Percentiles rank a stretch among this genome's conserved stretches.
phyloP scores from a whole-genome alignment of 108 stramenopile genomes.

The Chaetoceros muelleri region DNA sequence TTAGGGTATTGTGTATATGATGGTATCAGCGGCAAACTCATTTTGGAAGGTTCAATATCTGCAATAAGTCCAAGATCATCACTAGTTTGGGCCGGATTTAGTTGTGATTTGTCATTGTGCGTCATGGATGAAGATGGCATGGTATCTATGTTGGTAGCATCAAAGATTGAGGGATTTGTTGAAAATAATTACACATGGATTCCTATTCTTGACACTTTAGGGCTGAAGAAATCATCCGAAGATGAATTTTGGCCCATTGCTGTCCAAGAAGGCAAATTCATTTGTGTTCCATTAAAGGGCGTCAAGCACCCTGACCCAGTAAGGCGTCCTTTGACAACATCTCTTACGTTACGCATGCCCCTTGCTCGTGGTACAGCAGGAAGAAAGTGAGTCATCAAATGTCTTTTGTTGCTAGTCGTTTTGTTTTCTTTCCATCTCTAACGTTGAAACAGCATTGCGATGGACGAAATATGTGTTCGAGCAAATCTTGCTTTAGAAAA shows the following conservation, averaged over 20 bases:
- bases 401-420: slow-evolving; percentile 1
- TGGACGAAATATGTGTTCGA: slow-evolving; percentile 67
- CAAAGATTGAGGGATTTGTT: not conserved
- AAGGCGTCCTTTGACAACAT: slow-evolving; percentile 62
- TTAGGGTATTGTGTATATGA: slow-evolving; percentile 65
- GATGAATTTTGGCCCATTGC: slow-evolving; percentile 73
- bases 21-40: slow-evolving; percentile 29
- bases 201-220: slow-evolving; percentile 73
- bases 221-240: slow-evolving; percentile 56
- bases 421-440: slow-evolving; percentile 1
- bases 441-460: slow-evolving; percentile 17
- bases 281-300: slow-evolving; percentile 72
- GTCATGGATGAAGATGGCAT: slow-evolving; percentile 74
- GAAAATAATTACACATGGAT: slow-evolving; percentile 37
- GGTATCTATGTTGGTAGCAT: slow-evolving; percentile 58
- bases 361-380: slow-evolving; percentile 30
- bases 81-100: slow-evolving; percentile 75
- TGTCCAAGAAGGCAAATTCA: slow-evolving; percentile 61
- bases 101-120: slow-evolving; percentile 47
- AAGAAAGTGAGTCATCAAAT: slow-evolving; percentile 27
- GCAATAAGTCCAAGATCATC: slow-evolving; percentile 45
- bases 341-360: slow-evolving; percentile 60
- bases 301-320: slow-evolving; percentile 70
- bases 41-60: slow-evolving; percentile 45
- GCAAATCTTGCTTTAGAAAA: slow-evolving; percentile 58